phyloP scores from a whole-genome alignment of 352 stramenopile genomes.

The Elongisporangium anandrum region DNA sequence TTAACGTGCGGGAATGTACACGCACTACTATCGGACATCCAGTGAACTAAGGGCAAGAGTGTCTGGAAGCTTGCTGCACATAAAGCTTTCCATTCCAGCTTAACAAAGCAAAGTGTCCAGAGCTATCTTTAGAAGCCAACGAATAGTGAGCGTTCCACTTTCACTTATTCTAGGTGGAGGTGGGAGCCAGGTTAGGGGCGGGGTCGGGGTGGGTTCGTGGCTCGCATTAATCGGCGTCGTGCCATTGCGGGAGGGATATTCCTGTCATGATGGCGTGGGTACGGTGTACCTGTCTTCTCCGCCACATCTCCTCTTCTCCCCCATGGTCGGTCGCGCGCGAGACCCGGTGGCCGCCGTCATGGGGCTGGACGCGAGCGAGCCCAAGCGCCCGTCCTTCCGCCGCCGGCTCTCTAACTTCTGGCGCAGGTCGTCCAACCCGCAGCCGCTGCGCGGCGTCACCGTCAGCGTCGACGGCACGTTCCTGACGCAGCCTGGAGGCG shows the following conservation, averaged over 20 bases:
- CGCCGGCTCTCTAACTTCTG: slow-evolving; percentile 42
- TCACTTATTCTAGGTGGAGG: not conserved
- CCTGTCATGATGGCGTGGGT: not conserved
- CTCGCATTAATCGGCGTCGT: not conserved
- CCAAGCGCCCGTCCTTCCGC: slow-evolving; percentile 18
- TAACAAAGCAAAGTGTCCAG: not conserved
- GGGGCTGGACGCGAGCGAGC: not conserved
- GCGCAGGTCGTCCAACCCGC: slow-evolving; percentile 33
- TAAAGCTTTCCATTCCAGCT: not conserved
- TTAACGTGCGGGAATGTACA: not conserved
- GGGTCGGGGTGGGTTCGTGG: not conserved
- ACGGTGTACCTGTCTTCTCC: not conserved
- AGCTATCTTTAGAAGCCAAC: not conserved
- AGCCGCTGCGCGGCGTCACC: slow-evolving; percentile 5
- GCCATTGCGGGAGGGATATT: not conserved
- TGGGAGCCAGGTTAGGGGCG: not conserved
- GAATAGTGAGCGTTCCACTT: not conserved
- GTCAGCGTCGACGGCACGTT: slow-evolving; percentile 6
- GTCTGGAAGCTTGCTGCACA: not conserved
- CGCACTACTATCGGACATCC: too few species aligned
- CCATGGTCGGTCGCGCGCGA: slow-evolving; percentile 1
- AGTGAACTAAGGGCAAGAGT: not conserved
- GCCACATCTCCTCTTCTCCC: not conserved
- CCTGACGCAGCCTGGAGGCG: slow-evolving; percentile 4
- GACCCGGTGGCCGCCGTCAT: slow-evolving; percentile 6